Percentiles rank a stretch among this genome's conserved stretches.
Conservation (phyloP, 805 yeast species). For the Clavispora vitiphila region DNA sequence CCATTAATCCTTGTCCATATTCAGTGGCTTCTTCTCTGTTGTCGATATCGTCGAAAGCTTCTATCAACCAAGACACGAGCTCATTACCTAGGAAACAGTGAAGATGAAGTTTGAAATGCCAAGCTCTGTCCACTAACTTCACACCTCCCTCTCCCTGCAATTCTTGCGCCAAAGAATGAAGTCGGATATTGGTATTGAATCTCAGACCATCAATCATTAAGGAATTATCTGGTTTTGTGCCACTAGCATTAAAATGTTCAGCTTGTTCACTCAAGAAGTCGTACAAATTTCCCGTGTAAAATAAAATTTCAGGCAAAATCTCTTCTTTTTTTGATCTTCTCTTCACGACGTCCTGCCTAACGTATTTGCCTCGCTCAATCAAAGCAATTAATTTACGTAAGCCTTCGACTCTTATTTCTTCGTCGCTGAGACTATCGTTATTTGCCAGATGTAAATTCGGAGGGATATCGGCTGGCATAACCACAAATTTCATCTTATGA, state of each 20-base stretch:
- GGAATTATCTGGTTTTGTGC: slow-evolving; percentile 26
- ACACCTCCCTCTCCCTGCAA: slow-evolving; percentile 64
- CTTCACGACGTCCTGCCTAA: slow-evolving; percentile 20
- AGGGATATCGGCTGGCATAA: slow-evolving; percentile 74
- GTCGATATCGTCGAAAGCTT: slow-evolving; percentile 72
- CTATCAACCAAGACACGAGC: slow-evolving; percentile 78
- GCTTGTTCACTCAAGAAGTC: slow-evolving; percentile 51
- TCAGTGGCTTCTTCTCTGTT: slow-evolving; percentile 78
- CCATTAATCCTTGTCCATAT: slow-evolving; percentile 77
- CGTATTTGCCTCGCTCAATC: slow-evolving; percentile 54
- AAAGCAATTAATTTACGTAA: slow-evolving; percentile 60
- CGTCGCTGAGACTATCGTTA: slow-evolving; percentile 66
- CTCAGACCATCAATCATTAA: slow-evolving; percentile 30
- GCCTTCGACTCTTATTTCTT: slow-evolving; percentile 92
- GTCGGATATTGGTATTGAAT: slow-evolving; percentile 46
- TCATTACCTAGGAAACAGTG: slow-evolving; percentile 84
- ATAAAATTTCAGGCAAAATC: slow-evolving; percentile 67
- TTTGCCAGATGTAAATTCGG: slow-evolving; percentile 44
- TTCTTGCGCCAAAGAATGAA: slow-evolving; percentile 54
- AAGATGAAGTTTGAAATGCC: slow-evolving; percentile 83
- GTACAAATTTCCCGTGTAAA: slow-evolving; percentile 82
- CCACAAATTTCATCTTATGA: slow-evolving; percentile 75
- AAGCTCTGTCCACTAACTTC: slow-evolving; percentile 67
- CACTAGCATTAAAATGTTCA: slow-evolving; percentile 36
- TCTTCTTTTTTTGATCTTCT: slow-evolving; percentile 35